Evolutionary conservation across 805 yeast genomes (phyloP).

Genomic region (Myxozyma monticola): DNA sequence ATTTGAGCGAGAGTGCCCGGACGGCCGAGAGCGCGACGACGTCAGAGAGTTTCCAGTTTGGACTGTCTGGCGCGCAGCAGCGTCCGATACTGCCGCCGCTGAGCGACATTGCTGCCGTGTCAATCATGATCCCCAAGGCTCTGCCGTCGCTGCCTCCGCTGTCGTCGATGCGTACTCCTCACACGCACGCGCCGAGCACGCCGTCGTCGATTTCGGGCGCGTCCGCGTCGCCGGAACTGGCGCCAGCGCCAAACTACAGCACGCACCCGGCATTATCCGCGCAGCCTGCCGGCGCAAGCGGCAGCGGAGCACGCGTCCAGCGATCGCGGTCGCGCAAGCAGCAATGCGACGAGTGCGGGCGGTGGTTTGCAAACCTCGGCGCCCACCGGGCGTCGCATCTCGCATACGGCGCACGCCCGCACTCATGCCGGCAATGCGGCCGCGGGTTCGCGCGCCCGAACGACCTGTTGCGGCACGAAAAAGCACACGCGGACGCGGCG

Average conservation of each 20-base stretch:
- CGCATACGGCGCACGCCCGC: slow-evolving; percentile 72
- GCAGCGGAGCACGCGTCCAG: slow-evolving; percentile 10
- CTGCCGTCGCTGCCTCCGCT: neutral
- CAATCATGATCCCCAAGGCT: neutral
- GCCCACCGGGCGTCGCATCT: slow-evolving; percentile 81
- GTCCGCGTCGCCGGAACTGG: neutral
- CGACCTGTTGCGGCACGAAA: slow-evolving; percentile 80
- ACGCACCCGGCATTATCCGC: slow-evolving; percentile 35
- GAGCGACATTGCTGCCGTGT: neutral
- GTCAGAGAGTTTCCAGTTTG: too few species aligned
- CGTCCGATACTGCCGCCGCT: neutral
- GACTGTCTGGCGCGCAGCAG: neutral
- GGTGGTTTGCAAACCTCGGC: slow-evolving; percentile 73
- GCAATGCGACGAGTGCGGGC: slow-evolving; percentile 69
- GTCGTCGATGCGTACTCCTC: too few species aligned
- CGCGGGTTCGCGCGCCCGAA: slow-evolving; percentile 88
- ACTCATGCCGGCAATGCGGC: slow-evolving; percentile 70
- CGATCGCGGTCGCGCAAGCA: slow-evolving; percentile 49
- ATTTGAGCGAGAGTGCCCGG: too few species aligned
- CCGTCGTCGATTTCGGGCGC: too few species aligned
- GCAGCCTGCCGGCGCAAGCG: slow-evolving; percentile 7
- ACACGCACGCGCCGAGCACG: too few species aligned
- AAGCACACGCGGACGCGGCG: slow-evolving; percentile 78
- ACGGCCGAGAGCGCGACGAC: neutral
- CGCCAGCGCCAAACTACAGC: slow-evolving; percentile 23